These are phyloP conservation scores for Xerocomellus amylosporus DNA, from an alignment of 768 basidiomycete genomes.

Conservation along the genomic window DNA sequence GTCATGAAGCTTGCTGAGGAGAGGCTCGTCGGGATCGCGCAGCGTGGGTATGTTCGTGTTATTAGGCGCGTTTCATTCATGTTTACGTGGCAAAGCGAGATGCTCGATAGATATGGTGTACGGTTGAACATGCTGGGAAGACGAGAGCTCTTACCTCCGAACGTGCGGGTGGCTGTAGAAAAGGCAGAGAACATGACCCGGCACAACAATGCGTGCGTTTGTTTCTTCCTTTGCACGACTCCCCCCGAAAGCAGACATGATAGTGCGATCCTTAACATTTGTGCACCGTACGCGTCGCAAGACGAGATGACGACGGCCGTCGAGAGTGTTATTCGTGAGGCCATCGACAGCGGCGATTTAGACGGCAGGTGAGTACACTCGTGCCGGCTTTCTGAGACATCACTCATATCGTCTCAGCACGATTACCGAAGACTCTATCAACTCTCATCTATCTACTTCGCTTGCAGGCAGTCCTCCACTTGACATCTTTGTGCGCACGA, in stretches of 20 bases:
- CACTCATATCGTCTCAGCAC: slow-evolving; percentile 21
- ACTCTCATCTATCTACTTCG: slow-evolving; percentile 63
- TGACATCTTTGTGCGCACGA: slow-evolving; percentile 88
- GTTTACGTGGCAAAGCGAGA: slow-evolving; percentile 46
- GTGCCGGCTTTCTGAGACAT: background rate
- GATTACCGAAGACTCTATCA: slow-evolving; percentile 68
- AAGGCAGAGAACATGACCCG: slow-evolving; percentile 78
- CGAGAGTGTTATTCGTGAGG: slow-evolving; percentile 30
- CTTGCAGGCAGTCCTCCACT: slow-evolving; percentile 73
- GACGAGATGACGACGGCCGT: slow-evolving; percentile 90
- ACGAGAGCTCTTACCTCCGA: slow-evolving; percentile 67
- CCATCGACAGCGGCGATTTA: slow-evolving; percentile 30
- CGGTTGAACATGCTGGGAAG: slow-evolving; percentile 81
- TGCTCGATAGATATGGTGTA: slow-evolving; percentile 80
- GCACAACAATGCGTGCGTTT: slow-evolving; percentile 61
- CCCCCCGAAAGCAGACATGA: background rate
- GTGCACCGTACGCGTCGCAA: slow-evolving; percentile 87
- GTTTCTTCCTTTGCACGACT: background rate
- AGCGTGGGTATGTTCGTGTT: slow-evolving; percentile 65
- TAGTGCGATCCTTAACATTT: slow-evolving; percentile 87
- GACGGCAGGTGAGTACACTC: slow-evolving; percentile 24
- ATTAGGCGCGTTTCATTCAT: background rate
- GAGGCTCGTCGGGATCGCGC: slow-evolving; percentile 75
- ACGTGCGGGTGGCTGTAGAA: slow-evolving; percentile 63
- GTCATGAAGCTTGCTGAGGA: slow-evolving; percentile 84